Base-by-base conservation (phyloP, 768 basidiomycete genomes). In the Lenzites betulinus region DNA sequence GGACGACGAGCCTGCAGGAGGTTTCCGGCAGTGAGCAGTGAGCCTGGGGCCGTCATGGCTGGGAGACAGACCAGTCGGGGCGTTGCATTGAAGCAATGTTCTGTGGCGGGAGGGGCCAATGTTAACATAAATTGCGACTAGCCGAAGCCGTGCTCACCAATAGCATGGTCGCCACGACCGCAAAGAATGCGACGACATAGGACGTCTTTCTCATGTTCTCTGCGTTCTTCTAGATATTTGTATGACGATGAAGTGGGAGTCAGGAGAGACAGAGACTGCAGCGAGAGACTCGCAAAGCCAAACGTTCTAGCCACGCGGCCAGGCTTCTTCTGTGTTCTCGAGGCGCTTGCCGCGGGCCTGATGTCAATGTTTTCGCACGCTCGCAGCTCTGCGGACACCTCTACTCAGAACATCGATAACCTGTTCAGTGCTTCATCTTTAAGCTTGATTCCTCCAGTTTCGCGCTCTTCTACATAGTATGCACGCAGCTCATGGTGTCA, bases 161-260 rank as follows among this genome's bases (percentile, higher is more conserved):
- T 25, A 79, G 64, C 8, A 87, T 72, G 6, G 80, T 78, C 15
- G 81, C 56, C 3, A 78, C 67, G 1, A 88, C 82, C 28, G 83
- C 81, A 59, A 84, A 64, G 64, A 89, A 87, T 0, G 88, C 82
- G 52, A 88, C 63, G 26, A 81, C 82, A 63, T 91, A 91, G 0
- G 87, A 90, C 0, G 79, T 83, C 67, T 88, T 89, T 63, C 88
- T 79, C 88, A 90, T 88, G 16, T 9, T 50, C 7, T 18, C 18
- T 13, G 38, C 38, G 7, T 5, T 39, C 15, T 4, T 39, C 38
- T 13, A 16, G 38, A 39, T 7, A 18, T 13, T 7, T 39, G 38
- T 13, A 39, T 8, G 38, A 39, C 7, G 38, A 13, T 33, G 30
- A 33, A 11, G 11, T 33, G 30, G 11, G 30, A 33, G 30, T n/a